Conservation (phyloP, 2,329 filamentous ascomycete species). For the Cladosporium sp. region DNA sequence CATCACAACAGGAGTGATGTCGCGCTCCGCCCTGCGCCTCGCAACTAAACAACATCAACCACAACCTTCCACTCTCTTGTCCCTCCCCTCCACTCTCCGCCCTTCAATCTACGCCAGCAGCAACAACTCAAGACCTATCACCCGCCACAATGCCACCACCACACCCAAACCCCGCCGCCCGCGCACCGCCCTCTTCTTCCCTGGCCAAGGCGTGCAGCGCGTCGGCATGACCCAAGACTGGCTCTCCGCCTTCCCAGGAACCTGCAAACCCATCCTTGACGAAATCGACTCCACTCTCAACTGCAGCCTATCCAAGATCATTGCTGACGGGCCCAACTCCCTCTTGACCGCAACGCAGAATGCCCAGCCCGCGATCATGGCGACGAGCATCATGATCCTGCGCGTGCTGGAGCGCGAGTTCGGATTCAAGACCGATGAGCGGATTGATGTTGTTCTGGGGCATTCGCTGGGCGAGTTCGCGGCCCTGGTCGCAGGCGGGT, state of each 20-base stretch:
- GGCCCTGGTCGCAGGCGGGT: constrained; percentile 80
- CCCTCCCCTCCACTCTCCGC: constrained; percentile 32
- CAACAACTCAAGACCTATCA: constrained; percentile 22
- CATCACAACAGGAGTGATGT: constrained; percentile 7
- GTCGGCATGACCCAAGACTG: constrained; percentile 59
- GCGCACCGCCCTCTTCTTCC: constrained; percentile 42
- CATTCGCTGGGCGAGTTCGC: constrained; percentile 94
- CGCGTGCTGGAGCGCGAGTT: constrained; percentile 85
- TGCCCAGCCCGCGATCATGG: constrained; percentile 95
- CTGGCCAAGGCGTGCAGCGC: constrained; percentile 40
- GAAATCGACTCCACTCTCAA: constrained; percentile 80
- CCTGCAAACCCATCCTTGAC: constrained; percentile 73
- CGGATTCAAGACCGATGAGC: constrained; percentile 67
- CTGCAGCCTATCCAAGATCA: constrained; percentile 73
- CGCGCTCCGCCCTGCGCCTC: constrained; percentile 13
- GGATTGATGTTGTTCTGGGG: constrained; percentile 80
- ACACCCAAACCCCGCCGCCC: constrained; percentile 29
- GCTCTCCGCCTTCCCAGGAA: constrained; percentile 81
- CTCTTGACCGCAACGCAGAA: constrained; percentile 79
- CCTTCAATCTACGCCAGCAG: constrained; percentile 27
- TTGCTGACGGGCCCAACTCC: constrained; percentile 75
- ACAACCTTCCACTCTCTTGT: constrained; percentile 28
- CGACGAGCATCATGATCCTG: constrained; percentile 85
- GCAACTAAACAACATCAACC: constrained; percentile 7
- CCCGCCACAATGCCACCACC: constrained; percentile 27